phyloP scores from a whole-genome alignment of 2,329 filamentous ascomycete genomes.

The Ophiostoma himal-ulmi region DNA sequence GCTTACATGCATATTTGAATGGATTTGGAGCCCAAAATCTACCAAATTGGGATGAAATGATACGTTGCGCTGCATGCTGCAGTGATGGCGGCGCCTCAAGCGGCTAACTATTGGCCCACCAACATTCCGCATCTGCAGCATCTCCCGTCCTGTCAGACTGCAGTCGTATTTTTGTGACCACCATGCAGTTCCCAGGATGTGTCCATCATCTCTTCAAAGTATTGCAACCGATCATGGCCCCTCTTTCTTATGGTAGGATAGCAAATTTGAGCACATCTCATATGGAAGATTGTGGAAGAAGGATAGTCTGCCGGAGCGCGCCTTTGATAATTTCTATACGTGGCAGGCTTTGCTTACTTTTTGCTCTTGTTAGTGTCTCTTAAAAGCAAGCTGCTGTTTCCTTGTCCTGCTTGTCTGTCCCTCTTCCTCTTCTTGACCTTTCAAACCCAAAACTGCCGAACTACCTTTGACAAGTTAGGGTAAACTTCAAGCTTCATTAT shows the following conservation, averaged over 20 bases:
- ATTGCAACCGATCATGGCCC: not conserved
- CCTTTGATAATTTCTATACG: not conserved
- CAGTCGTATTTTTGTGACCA: not conserved
- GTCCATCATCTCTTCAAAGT: not conserved
- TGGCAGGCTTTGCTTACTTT: not conserved
- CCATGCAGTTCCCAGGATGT: not conserved
- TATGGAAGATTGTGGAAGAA: not conserved
- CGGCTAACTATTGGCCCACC: constrained; percentile 2
- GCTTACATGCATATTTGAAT: not conserved
- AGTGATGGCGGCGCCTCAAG: not conserved
- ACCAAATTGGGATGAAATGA: not conserved
- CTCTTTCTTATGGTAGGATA: not conserved
- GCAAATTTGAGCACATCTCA: not conserved
- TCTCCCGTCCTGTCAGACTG: not conserved
- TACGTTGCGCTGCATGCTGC: not conserved
- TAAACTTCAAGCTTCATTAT: not conserved
- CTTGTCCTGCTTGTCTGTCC: not conserved
- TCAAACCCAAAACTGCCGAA: not conserved
- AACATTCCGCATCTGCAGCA: not conserved
- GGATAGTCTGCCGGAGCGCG: not conserved
- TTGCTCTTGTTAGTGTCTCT: not conserved
- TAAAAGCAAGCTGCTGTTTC: not conserved
- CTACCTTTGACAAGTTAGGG: not conserved
- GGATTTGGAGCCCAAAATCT: not conserved
- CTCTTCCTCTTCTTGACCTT: not conserved